Conservation (phyloP, 179 eudicot genomes). For the Heliamphora pulchella region DNA sequence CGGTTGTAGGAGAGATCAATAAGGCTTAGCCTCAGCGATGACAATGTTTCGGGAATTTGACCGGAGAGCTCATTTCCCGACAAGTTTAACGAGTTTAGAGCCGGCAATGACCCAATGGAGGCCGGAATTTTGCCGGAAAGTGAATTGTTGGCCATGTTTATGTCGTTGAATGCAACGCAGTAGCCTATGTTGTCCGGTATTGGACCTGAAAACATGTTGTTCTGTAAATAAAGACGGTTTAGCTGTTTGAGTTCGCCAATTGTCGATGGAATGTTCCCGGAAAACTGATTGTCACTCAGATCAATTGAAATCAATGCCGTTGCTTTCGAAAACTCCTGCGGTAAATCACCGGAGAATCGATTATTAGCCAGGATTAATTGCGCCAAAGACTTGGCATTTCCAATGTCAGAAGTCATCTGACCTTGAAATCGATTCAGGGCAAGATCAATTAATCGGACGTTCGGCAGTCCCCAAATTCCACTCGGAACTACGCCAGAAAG, state of each 20-base stretch:
- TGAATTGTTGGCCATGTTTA: constrained; percentile 54
- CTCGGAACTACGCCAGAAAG: constrained; percentile 69
- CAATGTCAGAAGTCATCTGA: constrained; percentile 40
- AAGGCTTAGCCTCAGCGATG: constrained; percentile 53
- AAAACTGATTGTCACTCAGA: constrained; percentile 41
- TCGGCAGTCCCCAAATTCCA: constrained; percentile 80
- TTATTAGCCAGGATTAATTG: constrained; percentile 40
- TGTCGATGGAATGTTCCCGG: constrained; percentile 44
- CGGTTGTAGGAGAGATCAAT: constrained; percentile 68
- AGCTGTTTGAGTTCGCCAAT: constrained; percentile 47
- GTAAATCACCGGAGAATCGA: constrained; percentile 52
- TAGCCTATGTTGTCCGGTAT: constrained; percentile 56
- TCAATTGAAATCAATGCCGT: constrained; percentile 35
- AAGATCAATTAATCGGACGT: constrained; percentile 48
- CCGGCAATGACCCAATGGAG: constrained; percentile 51
- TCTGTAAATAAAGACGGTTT: constrained; percentile 41
- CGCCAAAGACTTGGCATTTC: constrained; percentile 40
- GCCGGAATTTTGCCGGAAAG: constrained; percentile 59
- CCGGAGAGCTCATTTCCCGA: constrained; percentile 66
- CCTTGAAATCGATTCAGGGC: constrained; percentile 58
- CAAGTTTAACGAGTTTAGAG: constrained; percentile 58
- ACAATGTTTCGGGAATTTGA: constrained; percentile 48
- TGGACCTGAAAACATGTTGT: constrained; percentile 50
- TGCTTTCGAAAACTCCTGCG: constrained; percentile 47
- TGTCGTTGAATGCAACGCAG: constrained; percentile 48